Evolutionary conservation across 805 yeast genomes (phyloP).

Genomic region (Wickerhamomyces ciferrii): DNA sequence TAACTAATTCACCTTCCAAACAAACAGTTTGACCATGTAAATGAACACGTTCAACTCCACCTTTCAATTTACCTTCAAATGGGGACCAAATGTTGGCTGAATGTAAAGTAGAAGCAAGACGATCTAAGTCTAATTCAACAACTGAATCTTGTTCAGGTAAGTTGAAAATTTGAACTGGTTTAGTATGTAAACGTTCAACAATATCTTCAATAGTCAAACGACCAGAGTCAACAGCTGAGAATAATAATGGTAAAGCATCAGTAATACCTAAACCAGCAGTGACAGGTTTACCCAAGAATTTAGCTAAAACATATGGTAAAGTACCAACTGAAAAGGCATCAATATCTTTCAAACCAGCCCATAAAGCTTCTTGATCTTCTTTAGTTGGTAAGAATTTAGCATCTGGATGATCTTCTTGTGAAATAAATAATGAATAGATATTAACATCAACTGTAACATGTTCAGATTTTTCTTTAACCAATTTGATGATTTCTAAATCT

Average conservation of each 20-base stretch:
- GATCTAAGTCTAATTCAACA: conserved; percentile 81
- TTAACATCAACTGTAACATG: conserved; percentile 88
- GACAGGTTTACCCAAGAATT: conserved; percentile 53
- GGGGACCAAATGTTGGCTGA: conserved; percentile 47
- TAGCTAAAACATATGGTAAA: conserved; percentile 68
- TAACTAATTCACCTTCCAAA: conserved; percentile 73
- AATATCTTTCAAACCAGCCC: conserved; percentile 67
- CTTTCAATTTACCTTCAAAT: conserved; percentile 53
- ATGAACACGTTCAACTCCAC: conserved; percentile 86
- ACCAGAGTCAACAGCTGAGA: conserved; percentile 74
- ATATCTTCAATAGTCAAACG: conserved; percentile 70
- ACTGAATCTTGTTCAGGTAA: conserved; percentile 74
- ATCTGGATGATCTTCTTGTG: conserved; percentile 66
- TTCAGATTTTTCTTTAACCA: conserved; percentile 80
- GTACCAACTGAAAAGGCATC: conserved; percentile 88
- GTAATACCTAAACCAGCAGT: conserved; percentile 72
- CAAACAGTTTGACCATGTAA: conserved; percentile 75
- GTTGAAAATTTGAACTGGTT: conserved; percentile 78
- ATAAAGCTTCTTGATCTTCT: conserved; percentile 76
- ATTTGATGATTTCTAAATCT: conserved; percentile 76
- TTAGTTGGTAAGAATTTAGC: conserved; percentile 72
- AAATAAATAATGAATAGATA: conserved; percentile 70
- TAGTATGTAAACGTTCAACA: conserved; percentile 65
- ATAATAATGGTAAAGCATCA: conserved; percentile 77
- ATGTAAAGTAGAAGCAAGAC: conserved; percentile 41